Conservation (phyloP, 306 rosid species). For the Prunus salicina region DNA sequence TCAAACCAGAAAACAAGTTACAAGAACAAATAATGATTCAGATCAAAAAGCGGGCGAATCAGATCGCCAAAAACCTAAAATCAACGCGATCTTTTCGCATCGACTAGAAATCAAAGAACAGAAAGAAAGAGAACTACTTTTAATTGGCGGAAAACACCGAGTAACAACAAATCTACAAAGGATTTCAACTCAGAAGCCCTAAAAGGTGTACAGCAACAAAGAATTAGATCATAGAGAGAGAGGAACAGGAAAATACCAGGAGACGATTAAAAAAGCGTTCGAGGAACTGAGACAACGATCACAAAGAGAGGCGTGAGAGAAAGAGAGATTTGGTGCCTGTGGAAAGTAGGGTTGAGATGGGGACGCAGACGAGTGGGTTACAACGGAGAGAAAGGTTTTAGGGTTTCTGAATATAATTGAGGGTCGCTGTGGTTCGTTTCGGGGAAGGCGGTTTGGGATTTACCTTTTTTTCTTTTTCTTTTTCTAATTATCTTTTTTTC, state of each 20-base stretch:
- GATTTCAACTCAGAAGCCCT: not conserved
- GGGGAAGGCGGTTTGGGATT: not conserved
- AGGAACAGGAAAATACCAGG: not conserved
- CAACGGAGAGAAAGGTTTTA: not conserved
- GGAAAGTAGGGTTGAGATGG: not conserved
- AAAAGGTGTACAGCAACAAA: too few species aligned
- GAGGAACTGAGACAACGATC: not conserved
- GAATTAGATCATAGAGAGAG: not conserved
- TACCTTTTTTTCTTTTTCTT: not conserved
- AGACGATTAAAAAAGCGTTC: not conserved
- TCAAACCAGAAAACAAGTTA: not conserved
- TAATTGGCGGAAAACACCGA: not conserved
- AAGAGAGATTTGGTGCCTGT: not conserved
- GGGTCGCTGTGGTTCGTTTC: not conserved
- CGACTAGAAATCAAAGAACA: not conserved
- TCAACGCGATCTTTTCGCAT: not conserved
- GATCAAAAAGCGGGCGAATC: not conserved
- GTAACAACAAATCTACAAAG: not conserved
- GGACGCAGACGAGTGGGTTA: not conserved
- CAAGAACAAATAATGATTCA: not conserved
- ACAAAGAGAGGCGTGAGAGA: not conserved
- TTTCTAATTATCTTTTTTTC: too few species aligned
- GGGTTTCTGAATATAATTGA: not conserved
- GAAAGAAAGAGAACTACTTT: not conserved
- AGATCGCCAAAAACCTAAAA: constrained; percentile 1